Conservation (phyloP, 2,329 filamentous ascomycete genomes). For the Fusarium austroafricanum region DNA sequence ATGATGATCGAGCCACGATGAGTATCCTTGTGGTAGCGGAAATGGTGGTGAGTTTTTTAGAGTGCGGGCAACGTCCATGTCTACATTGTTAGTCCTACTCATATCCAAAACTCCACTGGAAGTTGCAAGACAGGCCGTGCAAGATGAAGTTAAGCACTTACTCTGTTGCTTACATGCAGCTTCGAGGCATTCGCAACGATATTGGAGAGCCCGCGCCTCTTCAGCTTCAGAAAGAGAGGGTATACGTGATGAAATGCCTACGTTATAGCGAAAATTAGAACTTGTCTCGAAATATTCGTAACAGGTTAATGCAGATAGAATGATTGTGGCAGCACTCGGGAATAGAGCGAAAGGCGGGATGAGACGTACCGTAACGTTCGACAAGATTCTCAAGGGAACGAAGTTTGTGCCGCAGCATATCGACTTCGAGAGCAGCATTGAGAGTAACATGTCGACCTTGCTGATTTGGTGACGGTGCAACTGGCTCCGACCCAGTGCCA, state of each 20-base stretch:
- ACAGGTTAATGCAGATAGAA: constrained; percentile 9
- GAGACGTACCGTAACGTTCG: constrained; percentile 60
- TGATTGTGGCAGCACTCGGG: constrained; percentile 20
- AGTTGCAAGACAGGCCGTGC: neutral
- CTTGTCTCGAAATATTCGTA: constrained; percentile 8
- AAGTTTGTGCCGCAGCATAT: constrained; percentile 67
- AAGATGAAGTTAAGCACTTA: constrained; percentile 34
- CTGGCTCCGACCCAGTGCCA: constrained; percentile 64
- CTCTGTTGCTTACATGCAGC: constrained; percentile 58
- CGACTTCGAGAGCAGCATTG: constrained; percentile 62
- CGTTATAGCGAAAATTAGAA: constrained; percentile 31
- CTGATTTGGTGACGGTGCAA: constrained; percentile 60
- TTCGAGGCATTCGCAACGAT: constrained; percentile 69
- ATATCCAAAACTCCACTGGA: neutral
- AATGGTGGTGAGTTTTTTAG: constrained; percentile 46
- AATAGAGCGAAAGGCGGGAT: constrained; percentile 18
- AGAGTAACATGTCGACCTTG: constrained; percentile 60
- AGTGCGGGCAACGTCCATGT: constrained; percentile 49
- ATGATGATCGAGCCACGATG: constrained; percentile 65
- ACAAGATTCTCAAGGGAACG: constrained; percentile 61
- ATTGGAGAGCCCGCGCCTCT: constrained; percentile 67
- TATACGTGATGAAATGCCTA: constrained; percentile 49
- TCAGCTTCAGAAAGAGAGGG: constrained; percentile 65
- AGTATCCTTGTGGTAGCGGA: constrained; percentile 60
- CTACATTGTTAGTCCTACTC: constrained; percentile 42